Base-by-base conservation (phyloP, 345 rosid genomes). In the Aquilaria yunnanensis region DNA sequence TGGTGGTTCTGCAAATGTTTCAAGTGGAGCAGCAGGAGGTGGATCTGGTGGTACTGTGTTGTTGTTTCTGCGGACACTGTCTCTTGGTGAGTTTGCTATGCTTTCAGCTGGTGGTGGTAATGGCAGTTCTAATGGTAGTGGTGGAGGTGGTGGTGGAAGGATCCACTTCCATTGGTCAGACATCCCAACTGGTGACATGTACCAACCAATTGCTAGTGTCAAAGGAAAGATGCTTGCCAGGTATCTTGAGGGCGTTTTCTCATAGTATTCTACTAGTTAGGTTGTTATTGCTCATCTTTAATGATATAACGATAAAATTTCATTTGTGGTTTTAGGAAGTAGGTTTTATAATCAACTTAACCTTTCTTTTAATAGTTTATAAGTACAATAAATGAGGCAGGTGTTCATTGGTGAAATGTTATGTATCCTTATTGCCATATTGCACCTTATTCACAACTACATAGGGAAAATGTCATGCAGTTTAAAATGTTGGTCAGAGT, bases 121-220 rank as follows among this genome's bases (percentile, higher is more conserved):
- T 68, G 97, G 96, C 54, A 81, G 92, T 71, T 83, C 80, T n/a
- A 54, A 72, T 34, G 92, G 97, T 49, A 75, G 85, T 57, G 99
- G 96, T 56, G 99, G 99, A 16, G 99, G 97, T 9, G 96, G 99
- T 48, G 99, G 99, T 61, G 99, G 99, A 68, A 89, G 99, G 82
- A 83, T 95, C 85, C 99, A 91, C 76, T 87, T 95, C 77, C 99
- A 91, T 68, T 95, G 99, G 99, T 81, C 96, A 9, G 85, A 95
- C 72, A 87, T 95, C 79, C 96, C 96, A 54, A 89, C 93, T 30
- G 99, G 99, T 55, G 99, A 95, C 80, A 85, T 95, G 9, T 95
- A 95, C 80, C 97, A 87, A 88, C 99, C 99, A 29, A 84, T 95
- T 65, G 99, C 99, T 54, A 81, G 72, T 62, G 89, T 91, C 50